A percentile compares a stretch with the other conserved stretches of the same genome.
Evolutionary conservation across 2,329 filamentous ascomycete species (phyloP).

Genomic region (Rhynchosporium graminicola): DNA sequence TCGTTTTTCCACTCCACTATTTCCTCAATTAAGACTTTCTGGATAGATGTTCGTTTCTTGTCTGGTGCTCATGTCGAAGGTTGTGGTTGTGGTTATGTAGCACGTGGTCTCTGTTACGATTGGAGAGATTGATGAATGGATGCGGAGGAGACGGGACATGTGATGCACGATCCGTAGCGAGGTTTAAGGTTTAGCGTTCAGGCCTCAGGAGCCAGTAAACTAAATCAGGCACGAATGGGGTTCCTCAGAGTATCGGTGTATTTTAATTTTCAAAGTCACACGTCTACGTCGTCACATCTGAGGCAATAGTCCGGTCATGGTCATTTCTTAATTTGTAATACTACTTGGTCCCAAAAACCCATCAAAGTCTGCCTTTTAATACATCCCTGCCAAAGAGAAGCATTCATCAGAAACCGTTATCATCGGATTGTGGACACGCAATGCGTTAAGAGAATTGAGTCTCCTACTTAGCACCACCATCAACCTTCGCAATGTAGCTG

Average conservation of each 20-base stretch:
- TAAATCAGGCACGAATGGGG: background rate
- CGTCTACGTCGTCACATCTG: background rate
- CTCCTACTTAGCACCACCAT: slow-evolving; percentile 47
- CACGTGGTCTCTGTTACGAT: background rate
- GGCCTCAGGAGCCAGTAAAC: background rate
- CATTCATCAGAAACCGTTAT: slow-evolving; percentile 35
- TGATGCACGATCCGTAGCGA: background rate
- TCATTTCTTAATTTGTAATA: slow-evolving; percentile 16
- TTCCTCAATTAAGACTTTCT: background rate
- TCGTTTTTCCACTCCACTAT: too few species aligned
- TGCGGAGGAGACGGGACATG: background rate
- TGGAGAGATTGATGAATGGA: background rate
- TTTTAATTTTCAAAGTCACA: background rate
- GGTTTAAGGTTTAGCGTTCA: slow-evolving; percentile 8
- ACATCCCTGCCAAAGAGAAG: slow-evolving; percentile 37
- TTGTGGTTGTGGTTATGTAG: background rate
- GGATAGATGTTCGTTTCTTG: too few species aligned
- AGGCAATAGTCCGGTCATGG: background rate
- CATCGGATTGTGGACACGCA: slow-evolving; percentile 18
- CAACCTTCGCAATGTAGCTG: slow-evolving; percentile 78
- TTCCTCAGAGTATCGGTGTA: too few species aligned
- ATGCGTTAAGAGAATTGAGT: slow-evolving; percentile 25
- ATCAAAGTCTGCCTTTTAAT: slow-evolving; percentile 39
- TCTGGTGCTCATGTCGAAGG: background rate
- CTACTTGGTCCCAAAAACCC: slow-evolving; percentile 10